phyloP scores from a whole-genome alignment of 2,329 filamentous ascomycete species.

The Dactylellina haptotyla region DNA sequence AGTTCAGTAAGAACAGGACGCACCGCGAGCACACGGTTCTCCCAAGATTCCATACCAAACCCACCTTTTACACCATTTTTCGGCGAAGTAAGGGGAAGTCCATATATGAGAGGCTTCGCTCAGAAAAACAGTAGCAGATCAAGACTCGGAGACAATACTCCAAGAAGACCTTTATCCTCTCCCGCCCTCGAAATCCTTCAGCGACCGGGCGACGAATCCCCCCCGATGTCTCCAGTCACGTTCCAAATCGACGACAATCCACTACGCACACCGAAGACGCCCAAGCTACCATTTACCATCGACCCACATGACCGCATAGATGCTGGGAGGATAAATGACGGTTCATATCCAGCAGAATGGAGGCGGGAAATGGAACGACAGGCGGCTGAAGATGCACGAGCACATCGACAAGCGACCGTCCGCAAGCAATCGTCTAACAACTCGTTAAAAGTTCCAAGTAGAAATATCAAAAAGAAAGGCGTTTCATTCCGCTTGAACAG shows the following conservation, averaged over 20 bases:
- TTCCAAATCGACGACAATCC: slow-evolving; percentile 47
- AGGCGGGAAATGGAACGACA: slow-evolving; percentile 42
- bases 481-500: slow-evolving; percentile 36
- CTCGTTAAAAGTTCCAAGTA: background rate
- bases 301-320: slow-evolving; percentile 40
- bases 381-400: slow-evolving; percentile 12
- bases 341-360: slow-evolving; percentile 43
- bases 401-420: background rate
- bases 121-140: background rate
- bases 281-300: slow-evolving; percentile 19
- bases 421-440: slow-evolving; percentile 7
- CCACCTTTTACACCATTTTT: slow-evolving; percentile 29
- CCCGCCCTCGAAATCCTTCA: slow-evolving; percentile 40
- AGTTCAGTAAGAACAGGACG: slow-evolving; percentile 29
- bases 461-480: slow-evolving; percentile 12
- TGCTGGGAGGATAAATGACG: slow-evolving; percentile 29
- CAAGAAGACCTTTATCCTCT: slow-evolving; percentile 26
- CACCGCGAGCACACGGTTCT: slow-evolving; percentile 35
- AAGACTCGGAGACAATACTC: background rate
- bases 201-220: slow-evolving; percentile 42
- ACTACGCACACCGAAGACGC: slow-evolving; percentile 10
- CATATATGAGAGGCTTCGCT: slow-evolving; percentile 3
- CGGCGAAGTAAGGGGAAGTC: slow-evolving; percentile 24
- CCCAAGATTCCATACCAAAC: slow-evolving; percentile 45
- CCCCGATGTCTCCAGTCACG: slow-evolving; percentile 44